phyloP scores from a whole-genome alignment of 2,329 filamentous ascomycete species.

The Penicillium sp. region DNA sequence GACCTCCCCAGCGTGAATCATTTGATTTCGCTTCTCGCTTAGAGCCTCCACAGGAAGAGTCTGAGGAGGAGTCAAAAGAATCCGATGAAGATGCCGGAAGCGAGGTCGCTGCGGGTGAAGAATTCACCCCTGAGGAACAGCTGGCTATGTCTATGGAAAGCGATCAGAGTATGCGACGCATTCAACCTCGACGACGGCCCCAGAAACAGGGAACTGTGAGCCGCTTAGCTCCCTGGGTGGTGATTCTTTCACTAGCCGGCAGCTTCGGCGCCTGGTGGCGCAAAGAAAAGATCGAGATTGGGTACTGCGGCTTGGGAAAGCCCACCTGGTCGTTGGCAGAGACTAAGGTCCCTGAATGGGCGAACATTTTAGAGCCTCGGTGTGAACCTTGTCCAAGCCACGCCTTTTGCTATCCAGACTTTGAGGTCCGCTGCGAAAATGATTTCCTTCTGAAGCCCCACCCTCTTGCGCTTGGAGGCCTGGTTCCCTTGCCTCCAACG shows the following conservation, averaged over 20 bases:
- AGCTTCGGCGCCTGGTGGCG: conserved; percentile 80
- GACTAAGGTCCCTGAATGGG: conserved; percentile 68
- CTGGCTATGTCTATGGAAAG: conserved; percentile 72
- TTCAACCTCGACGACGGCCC: conserved; percentile 22
- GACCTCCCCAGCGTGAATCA: conserved; percentile 54
- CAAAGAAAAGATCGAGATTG: conserved; percentile 92
- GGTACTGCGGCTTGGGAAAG: conserved; percentile 84
- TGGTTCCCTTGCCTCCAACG: conserved; percentile 80
- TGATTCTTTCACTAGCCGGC: conserved; percentile 65
- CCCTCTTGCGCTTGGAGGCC: conserved; percentile 73
- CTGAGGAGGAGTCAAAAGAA: conserved; percentile 41
- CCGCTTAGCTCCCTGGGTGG: conserved; percentile 64
- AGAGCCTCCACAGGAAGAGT: conserved; percentile 31
- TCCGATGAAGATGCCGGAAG: conserved; percentile 54
- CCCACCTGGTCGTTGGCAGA: conserved; percentile 57
- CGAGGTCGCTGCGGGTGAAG: conserved; percentile 66
- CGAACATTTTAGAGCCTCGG: conserved; percentile 66
- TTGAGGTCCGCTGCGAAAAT: conserved; percentile 73
- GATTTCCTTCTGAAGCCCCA: conserved; percentile 85
- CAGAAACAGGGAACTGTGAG: conserved; percentile 45
- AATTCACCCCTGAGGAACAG: conserved; percentile 90
- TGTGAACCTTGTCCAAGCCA: conserved; percentile 90
- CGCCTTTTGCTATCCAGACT: conserved; percentile 78
- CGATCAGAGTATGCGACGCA: conserved; percentile 50
- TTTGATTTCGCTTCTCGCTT: conserved; percentile 56